phyloP scores from a whole-genome alignment of 2,329 filamentous ascomycete genomes.

The Fusarium verticillioides region DNA sequence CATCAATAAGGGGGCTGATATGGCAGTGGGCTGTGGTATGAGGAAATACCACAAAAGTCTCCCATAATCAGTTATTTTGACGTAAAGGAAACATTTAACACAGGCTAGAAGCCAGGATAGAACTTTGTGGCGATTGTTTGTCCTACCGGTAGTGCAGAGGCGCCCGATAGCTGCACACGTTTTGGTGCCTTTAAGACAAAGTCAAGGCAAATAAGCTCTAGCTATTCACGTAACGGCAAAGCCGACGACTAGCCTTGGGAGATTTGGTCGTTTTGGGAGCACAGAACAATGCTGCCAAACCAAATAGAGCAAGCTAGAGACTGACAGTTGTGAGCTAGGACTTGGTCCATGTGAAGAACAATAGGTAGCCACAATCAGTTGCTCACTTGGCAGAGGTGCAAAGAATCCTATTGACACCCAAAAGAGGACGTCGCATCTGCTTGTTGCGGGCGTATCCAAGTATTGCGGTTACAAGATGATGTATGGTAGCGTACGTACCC shows the following conservation, averaged over 20 bases:
- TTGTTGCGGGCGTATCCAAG: constrained; percentile 17
- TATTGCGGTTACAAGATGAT: constrained; percentile 8
- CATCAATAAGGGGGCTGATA: neutral
- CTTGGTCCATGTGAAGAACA: constrained; percentile 16
- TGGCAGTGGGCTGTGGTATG: neutral
- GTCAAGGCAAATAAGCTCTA: constrained; percentile 7
- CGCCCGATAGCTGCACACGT: constrained; percentile 5
- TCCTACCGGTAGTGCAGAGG: neutral
- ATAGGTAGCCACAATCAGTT: constrained; percentile 26
- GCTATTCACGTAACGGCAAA: constrained; percentile 16
- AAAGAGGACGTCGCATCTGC: constrained; percentile 2
- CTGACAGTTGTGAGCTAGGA: neutral
- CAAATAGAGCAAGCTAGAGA: neutral
- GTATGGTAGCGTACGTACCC: neutral
- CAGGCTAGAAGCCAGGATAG: neutral
- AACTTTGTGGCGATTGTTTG: constrained; percentile 1
- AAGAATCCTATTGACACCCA: constrained; percentile 22
- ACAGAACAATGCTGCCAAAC: constrained; percentile 2
- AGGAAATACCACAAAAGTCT: neutral
- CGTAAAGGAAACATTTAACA: neutral
- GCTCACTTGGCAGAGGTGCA: neutral
- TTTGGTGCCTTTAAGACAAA: neutral
- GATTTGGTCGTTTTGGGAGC: neutral
- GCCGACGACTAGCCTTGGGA: constrained; percentile 5
- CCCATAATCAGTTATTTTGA: neutral